phyloP scores from a whole-genome alignment of 2,329 filamentous ascomycete species.

The Grosmannia clavigera region DNA sequence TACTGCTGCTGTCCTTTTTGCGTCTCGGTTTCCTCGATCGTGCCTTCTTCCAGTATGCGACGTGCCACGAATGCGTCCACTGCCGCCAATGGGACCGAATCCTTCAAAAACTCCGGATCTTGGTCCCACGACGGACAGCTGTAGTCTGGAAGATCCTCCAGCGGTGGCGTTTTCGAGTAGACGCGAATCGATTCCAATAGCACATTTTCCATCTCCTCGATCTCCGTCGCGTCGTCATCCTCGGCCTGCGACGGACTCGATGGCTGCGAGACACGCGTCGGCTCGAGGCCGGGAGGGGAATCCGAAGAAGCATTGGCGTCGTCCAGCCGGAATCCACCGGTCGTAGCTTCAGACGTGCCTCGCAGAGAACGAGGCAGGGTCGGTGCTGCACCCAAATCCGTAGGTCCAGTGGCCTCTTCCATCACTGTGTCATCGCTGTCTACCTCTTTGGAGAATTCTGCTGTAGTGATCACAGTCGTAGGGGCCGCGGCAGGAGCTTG shows the following conservation, averaged over 20 bases:
- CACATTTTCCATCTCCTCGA: slow-evolving; percentile 39
- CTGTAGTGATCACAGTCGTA: not conserved
- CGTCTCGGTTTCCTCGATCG: slow-evolving; percentile 26
- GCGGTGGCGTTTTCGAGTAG: slow-evolving; percentile 40
- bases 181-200: slow-evolving; percentile 36
- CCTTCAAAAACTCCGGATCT: slow-evolving; percentile 31
- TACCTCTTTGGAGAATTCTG: not conserved
- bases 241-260: slow-evolving; percentile 37
- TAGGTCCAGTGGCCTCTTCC: not conserved
- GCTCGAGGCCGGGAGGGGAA: slow-evolving; percentile 7
- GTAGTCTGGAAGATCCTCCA: slow-evolving; percentile 40
- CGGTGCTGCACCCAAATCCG: not conserved
- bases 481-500: not conserved
- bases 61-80: slow-evolving; percentile 34
- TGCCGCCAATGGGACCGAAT: slow-evolving; percentile 25
- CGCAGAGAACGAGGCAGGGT: slow-evolving; percentile 2
- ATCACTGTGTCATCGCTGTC: not conserved
- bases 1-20: slow-evolving; percentile 28
- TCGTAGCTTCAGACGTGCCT: not conserved
- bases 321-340: not conserved
- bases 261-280: slow-evolving; percentile 12
- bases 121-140: slow-evolving; percentile 33
- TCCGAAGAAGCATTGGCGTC: not conserved
- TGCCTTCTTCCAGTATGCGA: slow-evolving; percentile 29
- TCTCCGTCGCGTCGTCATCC: slow-evolving; percentile 41